Conservation (phyloP, 345 rosid genomes). For the Camelina sativa region DNA sequence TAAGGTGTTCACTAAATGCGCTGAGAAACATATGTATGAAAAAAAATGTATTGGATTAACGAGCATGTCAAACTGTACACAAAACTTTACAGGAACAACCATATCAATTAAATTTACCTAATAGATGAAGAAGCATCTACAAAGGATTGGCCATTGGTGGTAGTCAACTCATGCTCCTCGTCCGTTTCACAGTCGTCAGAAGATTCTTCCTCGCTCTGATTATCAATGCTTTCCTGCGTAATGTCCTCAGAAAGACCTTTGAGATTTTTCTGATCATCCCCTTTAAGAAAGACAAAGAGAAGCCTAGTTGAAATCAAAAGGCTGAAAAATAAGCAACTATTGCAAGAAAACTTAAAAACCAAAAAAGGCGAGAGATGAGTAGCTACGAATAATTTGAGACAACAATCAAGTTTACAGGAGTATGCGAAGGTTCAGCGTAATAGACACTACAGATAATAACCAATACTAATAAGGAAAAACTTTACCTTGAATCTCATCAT, state of each 20-base stretch:
- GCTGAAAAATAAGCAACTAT: slow-evolving; percentile 20
- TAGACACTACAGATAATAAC: not conserved
- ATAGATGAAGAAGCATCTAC: slow-evolving; percentile 38
- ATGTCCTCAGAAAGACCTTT: slow-evolving; percentile 39
- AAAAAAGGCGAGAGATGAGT: slow-evolving; percentile 16
- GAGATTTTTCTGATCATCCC: slow-evolving; percentile 42
- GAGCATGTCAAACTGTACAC: not conserved
- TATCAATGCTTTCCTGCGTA: slow-evolving; percentile 42
- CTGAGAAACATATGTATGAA: slow-evolving; percentile 48
- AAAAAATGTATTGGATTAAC: not conserved
- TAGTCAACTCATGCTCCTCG: slow-evolving; percentile 48
- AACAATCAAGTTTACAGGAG: not conserved
- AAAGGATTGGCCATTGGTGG: slow-evolving; percentile 39
- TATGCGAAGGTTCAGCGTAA: not conserved
- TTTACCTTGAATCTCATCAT: slow-evolving; percentile 48
- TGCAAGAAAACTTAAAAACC: slow-evolving; percentile 24
- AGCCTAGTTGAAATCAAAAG: not conserved
- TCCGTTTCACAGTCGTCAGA: slow-evolving; percentile 50
- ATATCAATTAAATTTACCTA: slow-evolving; percentile 48
- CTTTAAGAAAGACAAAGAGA: slow-evolving; percentile 42
- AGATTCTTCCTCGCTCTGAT: slow-evolving; percentile 52
- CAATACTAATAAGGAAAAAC: slow-evolving; percentile 6
- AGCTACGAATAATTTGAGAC: slow-evolving; percentile 1
- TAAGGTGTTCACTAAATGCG: slow-evolving; percentile 68
- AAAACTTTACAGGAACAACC: slow-evolving; percentile 12